Evolutionary conservation across 2,329 filamentous ascomycete species (phyloP).

Genomic region (Cordyceps javanica): DNA sequence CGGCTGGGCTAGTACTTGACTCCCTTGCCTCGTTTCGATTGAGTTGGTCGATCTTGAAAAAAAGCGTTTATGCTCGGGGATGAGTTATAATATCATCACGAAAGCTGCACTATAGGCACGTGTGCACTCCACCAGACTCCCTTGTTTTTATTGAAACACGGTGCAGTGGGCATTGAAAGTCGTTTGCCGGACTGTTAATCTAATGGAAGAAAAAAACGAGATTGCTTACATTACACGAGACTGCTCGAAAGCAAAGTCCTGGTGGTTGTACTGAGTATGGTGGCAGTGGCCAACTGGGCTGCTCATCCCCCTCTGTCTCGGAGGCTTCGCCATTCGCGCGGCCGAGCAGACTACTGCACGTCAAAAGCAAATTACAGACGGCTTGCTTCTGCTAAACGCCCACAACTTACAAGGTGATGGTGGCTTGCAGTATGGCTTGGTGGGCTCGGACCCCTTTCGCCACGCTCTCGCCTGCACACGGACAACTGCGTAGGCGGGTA

Average conservation of each 20-base stretch:
- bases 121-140: too few relatives aligned
- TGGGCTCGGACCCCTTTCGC: constrained; percentile 2
- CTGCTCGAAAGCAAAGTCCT: neutral
- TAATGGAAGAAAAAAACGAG: neutral
- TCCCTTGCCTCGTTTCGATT: neutral
- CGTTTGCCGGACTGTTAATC: too few relatives aligned
- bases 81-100: too few relatives aligned
- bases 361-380: constrained; percentile 9
- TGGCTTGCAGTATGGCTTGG: constrained; percentile 3
- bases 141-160: too few relatives aligned
- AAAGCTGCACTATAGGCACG: too few relatives aligned
- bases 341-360: neutral
- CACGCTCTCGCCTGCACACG: neutral
- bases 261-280: too few relatives aligned
- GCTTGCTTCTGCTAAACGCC: neutral
- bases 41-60: neutral
- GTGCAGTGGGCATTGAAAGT: too few relatives aligned
- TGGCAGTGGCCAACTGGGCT: too few relatives aligned
- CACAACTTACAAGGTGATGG: neutral
- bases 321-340: neutral
- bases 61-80: too few relatives aligned
- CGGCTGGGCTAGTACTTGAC: neutral
- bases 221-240: neutral
- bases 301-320: neutral
- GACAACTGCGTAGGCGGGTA: neutral